Evolutionary conservation across 2,329 filamentous ascomycete species (phyloP).

Genomic region (Paramyrothecium roridum): DNA sequence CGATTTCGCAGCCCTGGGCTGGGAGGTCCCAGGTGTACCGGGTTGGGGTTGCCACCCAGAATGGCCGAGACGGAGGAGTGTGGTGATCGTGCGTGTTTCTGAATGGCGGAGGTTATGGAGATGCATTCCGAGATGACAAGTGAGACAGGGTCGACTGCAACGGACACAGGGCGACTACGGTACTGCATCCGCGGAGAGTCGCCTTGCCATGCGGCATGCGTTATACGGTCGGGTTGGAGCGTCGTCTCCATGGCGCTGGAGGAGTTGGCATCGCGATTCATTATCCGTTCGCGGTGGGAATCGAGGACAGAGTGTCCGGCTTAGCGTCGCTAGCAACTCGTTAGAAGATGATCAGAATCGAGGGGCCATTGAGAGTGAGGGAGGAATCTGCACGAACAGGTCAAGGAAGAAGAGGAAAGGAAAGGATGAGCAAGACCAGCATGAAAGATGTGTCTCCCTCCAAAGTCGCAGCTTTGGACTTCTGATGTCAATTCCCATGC

Average conservation of each 20-base stretch:
- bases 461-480: neutral
- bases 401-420: neutral
- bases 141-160: conserved; percentile 86
- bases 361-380: neutral
- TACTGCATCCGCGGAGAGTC: conserved; percentile 52
- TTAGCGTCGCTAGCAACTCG: conserved; percentile 4
- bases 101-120: conserved; percentile 95
- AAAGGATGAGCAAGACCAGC: neutral
- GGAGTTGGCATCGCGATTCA: conserved; percentile 27
- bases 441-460: neutral
- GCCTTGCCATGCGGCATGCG: conserved; percentile 13
- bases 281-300: conserved; percentile 16
- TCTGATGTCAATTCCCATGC: conserved; percentile 1
- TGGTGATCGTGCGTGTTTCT: conserved; percentile 93
- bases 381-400: neutral
- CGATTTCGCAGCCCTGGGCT: conserved; percentile 36
- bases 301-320: conserved; percentile 9
- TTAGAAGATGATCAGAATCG: neutral
- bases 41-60: conserved; percentile 70
- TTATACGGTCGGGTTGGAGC: conserved; percentile 13
- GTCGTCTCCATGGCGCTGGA: conserved; percentile 20
- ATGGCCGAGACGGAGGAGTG: conserved; percentile 97
- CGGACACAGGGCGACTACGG: conserved; percentile 62
- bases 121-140: conserved; percentile 98
- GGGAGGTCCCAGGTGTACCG: conserved; percentile 50